phyloP scores from a whole-genome alignment of 495 filamentous ascomycete genomes.

The Aspergillus indologenus region DNA sequence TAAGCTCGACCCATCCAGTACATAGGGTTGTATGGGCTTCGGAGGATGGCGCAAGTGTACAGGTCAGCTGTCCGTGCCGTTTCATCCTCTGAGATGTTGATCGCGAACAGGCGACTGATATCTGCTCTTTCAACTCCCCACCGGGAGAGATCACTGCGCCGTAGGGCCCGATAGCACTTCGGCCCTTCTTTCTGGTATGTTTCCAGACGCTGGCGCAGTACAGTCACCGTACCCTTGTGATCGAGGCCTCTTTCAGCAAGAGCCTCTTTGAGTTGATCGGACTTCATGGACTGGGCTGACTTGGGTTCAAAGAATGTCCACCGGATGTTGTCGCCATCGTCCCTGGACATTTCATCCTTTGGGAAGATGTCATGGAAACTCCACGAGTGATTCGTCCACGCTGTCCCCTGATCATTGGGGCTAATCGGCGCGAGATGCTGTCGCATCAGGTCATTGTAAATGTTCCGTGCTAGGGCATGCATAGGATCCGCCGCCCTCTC shows the following conservation, averaged over 20 bases:
- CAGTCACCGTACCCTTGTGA: background rate
- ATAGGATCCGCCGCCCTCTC: background rate
- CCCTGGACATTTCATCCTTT: too few species aligned
- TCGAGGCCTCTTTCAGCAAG: background rate
- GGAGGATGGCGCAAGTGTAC: conserved; percentile 34
- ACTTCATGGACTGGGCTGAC: background rate
- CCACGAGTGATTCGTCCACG: background rate
- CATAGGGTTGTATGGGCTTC: conserved; percentile 65
- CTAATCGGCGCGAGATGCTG: background rate
- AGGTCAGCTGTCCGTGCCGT: conserved; percentile 24
- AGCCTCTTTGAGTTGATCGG: background rate
- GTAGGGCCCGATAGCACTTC: conserved; percentile 14
- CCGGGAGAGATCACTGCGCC: conserved; percentile 19
- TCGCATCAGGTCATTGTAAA: background rate
- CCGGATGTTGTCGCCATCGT: too few species aligned
- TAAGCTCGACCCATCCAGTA: conserved; percentile 68
- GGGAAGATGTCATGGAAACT: background rate
- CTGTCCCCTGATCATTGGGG: background rate
- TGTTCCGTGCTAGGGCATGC: background rate
- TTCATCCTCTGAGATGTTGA: conserved; percentile 13
- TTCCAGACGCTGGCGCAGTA: background rate
- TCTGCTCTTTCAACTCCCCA: conserved; percentile 22
- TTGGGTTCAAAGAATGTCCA: background rate
- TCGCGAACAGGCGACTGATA: conserved; percentile 4
- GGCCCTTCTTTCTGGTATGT: background rate